Conservation (phyloP, 352 stramenopile genomes). For the Phytophthora nicotianae region DNA sequence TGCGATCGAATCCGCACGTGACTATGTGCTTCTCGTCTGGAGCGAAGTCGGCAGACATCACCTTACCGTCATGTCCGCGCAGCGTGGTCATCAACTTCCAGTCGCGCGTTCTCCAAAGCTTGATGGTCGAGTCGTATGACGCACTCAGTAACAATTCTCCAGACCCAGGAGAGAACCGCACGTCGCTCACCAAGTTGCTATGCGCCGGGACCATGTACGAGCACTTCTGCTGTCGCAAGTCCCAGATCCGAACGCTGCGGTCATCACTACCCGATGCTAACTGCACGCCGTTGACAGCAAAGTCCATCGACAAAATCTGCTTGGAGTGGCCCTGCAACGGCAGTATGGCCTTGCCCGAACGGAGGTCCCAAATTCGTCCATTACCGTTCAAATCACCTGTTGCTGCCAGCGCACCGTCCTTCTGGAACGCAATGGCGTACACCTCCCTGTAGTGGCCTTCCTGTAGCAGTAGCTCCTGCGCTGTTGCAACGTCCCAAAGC, state of each 20-base stretch:
- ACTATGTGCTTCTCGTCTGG: constrained; percentile 89
- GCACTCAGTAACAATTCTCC: constrained; percentile 91
- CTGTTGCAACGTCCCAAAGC: constrained; percentile 96
- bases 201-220: constrained; percentile 95
- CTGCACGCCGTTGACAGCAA: constrained; percentile 93
- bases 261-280: constrained; percentile 96
- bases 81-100: constrained; percentile 92
- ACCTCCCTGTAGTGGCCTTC: constrained; percentile 96
- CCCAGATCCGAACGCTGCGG: constrained; percentile 96
- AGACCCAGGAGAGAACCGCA: constrained; percentile 82
- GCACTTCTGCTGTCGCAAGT: constrained; percentile 92
- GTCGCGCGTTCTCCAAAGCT: constrained; percentile 94
- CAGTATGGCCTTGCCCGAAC: constrained; percentile 93
- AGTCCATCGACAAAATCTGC: constrained; percentile 94
- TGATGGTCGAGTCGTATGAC: constrained; percentile 95
- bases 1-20: constrained; percentile 91
- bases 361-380: constrained; percentile 95
- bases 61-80: constrained; percentile 94
- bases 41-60: constrained; percentile 94
- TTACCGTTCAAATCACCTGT: constrained; percentile 96
- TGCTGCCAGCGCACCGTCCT: constrained; percentile 92
- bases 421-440: constrained; percentile 96
- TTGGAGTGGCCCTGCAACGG: constrained; percentile 94
- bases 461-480: constrained; percentile 93
- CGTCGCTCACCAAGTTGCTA: constrained; percentile 93